Percentiles rank a stretch among this genome's conserved stretches.
Evolutionary conservation across 371 early-diverging fungal species (phyloP).

Genomic region (Mucor irregularis): DNA sequence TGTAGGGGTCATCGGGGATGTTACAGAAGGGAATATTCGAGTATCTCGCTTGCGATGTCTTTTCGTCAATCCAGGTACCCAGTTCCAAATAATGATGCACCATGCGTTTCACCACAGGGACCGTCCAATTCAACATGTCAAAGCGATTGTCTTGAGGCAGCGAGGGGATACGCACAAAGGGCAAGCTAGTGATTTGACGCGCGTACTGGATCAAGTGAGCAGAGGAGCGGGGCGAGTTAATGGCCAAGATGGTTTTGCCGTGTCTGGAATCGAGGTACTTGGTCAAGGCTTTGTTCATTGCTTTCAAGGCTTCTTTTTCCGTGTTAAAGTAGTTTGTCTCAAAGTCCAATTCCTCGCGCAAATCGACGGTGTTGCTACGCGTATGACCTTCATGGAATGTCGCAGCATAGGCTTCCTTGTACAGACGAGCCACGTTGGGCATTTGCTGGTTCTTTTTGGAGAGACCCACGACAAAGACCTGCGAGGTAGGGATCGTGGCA

Average conservation of each 20-base stretch:
- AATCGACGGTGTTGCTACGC: constrained; percentile 50
- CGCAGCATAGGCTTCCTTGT: constrained; percentile 26
- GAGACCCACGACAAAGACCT: constrained; percentile 74
- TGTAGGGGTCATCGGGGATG: constrained; percentile 74
- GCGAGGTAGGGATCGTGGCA: constrained; percentile 52
- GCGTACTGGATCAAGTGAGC: constrained; percentile 55
- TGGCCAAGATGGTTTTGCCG: constrained; percentile 72
- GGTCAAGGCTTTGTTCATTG: constrained; percentile 50
- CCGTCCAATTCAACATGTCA: constrained; percentile 88
- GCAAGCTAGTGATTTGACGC: constrained; percentile 64
- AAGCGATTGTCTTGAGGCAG: constrained; percentile 60
- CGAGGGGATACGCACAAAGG: constrained; percentile 65
- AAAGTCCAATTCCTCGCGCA: constrained; percentile 50
- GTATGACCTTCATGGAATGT: constrained; percentile 17
- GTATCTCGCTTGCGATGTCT: constrained; percentile 77
- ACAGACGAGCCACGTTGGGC: constrained; percentile 66
- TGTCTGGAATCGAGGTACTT: constrained; percentile 62
- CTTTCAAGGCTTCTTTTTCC: constrained; percentile 59
- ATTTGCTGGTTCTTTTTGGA: constrained; percentile 64
- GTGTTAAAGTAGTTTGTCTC: constrained; percentile 45
- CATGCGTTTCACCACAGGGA: constrained; percentile 66
- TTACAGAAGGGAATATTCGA: constrained; percentile 92
- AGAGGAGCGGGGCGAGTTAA: constrained; percentile 58
- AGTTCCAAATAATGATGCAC: constrained; percentile 72
- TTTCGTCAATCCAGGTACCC: constrained; percentile 73